Base-by-base conservation (phyloP, 2,329 filamentous ascomycete genomes). In the Hymenoscyphus scutula region DNA sequence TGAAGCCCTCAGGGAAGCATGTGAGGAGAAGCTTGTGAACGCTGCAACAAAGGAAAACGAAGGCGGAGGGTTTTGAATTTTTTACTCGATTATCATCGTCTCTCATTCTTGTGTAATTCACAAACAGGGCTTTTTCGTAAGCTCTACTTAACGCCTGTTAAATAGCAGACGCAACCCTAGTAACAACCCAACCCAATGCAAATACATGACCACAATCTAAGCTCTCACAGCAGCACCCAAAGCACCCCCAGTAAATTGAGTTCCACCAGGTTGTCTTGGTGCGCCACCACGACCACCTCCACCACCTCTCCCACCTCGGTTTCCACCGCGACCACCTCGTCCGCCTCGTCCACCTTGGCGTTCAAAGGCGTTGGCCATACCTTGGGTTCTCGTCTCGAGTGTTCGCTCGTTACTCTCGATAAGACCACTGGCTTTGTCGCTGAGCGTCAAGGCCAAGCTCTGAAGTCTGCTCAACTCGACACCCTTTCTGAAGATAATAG, bases 401-500 rank as follows among this genome's bases (percentile, higher is more conserved):
- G 94, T 96, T 77, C 96, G 89, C 83, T 99, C 95, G 81, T 99
- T 99, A 71, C 89, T 89, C 84, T 99, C 96, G 75, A 98, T 97
- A 64, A 99, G 89, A 59, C 89, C 87, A 75, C 92, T 96, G 63
- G 95, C 94, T 85, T 98, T 99, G 82, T 99, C 95, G 64, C 91
- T 92, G 59, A 99, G 84, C 10, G 93, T 95, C 68, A 99, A 88
- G 34, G 96, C 93, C 74, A 99, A 84, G 77, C 91, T 97, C 81
- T 99, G 95, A 68, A 99, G 86, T 71, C 96, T 88, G 74, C 92
- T 97, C 68, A 99, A 87, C 83, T 99, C 96, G 67, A 99, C 95
- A 64, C 95, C 96, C 88, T 99, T 98, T 78, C 95, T 90, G 91
- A 99, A 99, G 80, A 98, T 95, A 78, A 99, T 92, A 58, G 92